phyloP scores from a whole-genome alignment of 2,329 filamentous ascomycete species.

The Spiromastix sp. region DNA sequence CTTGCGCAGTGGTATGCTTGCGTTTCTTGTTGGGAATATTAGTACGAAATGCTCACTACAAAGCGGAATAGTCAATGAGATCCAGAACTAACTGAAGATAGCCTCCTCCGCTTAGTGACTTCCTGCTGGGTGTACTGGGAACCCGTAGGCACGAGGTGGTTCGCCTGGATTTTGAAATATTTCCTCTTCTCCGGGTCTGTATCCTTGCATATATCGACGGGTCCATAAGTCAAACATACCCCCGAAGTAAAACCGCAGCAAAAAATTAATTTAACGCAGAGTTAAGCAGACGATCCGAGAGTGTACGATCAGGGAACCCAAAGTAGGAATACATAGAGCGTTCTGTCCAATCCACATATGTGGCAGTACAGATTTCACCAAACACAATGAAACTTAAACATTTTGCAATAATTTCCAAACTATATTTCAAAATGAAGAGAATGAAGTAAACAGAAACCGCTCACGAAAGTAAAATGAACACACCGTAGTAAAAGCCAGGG shows the following conservation, averaged over 20 bases:
- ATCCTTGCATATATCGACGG: background rate
- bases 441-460: background rate
- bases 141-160: conserved; percentile 37
- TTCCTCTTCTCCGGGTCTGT: conserved; percentile 45
- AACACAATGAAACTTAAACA: no score
- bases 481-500: conserved; percentile 48
- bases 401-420: background rate
- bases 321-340: no score
- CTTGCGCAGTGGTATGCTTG: conserved; percentile 16
- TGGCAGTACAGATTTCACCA: no score
- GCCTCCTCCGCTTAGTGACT: conserved; percentile 2
- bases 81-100: conserved; percentile 8
- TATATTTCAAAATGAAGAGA: background rate
- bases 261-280: no score
- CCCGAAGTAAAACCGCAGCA: background rate
- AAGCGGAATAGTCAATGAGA: background rate
- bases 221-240: background rate
- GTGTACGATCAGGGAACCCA: background rate
- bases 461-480: conserved; percentile 2
- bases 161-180: conserved; percentile 57
- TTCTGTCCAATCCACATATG: no score
- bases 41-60: background rate
- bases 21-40: conserved; percentile 16
- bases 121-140: conserved; percentile 13
- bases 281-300: background rate